These are phyloP conservation scores for Aspergillus versicolor DNA, from an alignment of 2,329 filamentous ascomycete genomes.

Conservation along the genomic window DNA sequence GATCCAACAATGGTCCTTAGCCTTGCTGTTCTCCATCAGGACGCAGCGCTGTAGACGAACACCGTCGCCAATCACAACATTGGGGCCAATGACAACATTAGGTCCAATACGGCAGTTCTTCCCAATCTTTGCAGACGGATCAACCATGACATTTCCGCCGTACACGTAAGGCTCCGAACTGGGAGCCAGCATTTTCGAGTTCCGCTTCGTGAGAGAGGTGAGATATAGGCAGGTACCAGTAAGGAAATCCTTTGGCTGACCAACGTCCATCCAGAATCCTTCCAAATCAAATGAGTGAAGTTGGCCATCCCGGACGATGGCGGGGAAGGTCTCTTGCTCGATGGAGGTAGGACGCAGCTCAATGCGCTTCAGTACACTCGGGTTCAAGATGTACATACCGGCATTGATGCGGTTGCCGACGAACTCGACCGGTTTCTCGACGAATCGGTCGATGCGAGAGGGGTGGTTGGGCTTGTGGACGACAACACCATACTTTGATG, in stretches of 20 bases:
- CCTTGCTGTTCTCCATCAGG: conserved; percentile 81
- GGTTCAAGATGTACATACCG: conserved; percentile 97
- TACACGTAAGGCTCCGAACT: conserved; percentile 76
- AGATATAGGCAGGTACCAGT: conserved; percentile 96
- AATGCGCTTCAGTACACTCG: conserved; percentile 83
- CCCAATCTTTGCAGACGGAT: conserved; percentile 91
- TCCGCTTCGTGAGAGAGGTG: conserved; percentile 85
- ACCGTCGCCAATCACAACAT: conserved; percentile 89
- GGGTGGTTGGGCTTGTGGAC: conserved; percentile 93
- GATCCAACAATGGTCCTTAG: conserved; percentile 98
- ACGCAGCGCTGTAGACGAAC: conserved; percentile 93
- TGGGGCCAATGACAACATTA: conserved; percentile 92
- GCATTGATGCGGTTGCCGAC: conserved; percentile 99
- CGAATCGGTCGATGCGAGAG: conserved; percentile 94
- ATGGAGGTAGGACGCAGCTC: conserved; percentile 96
- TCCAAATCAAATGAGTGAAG: conserved; percentile 95
- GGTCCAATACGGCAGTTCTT: conserved; percentile 98
- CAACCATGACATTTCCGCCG: conserved; percentile 93
- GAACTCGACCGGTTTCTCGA: conserved; percentile 98
- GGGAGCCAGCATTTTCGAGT: conserved; percentile 77
- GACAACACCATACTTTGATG: conserved; percentile 97
- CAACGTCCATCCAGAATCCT: conserved; percentile 99
- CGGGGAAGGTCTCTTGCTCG: conserved; percentile 97
- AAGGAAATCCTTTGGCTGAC: conserved; percentile 97
- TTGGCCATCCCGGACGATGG: conserved; percentile 83